These are phyloP conservation scores for Phialophora expanda DNA, from an alignment of 2,329 filamentous ascomycete genomes.

Conservation along the genomic window DNA sequence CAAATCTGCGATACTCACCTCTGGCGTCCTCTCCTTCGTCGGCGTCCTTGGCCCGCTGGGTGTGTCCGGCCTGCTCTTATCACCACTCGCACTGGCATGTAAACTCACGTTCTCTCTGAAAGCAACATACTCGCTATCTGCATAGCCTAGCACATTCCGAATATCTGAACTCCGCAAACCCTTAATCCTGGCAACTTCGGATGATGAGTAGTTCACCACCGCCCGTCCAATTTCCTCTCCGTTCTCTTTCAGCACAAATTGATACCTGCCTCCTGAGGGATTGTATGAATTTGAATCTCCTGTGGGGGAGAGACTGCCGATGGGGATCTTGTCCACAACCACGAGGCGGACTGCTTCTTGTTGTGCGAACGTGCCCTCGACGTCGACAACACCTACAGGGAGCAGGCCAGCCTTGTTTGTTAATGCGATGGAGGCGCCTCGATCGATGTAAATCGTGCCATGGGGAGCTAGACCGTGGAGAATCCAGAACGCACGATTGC, in stretches of 20 bases:
- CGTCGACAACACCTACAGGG: constrained; percentile 86
- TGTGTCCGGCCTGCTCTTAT: constrained; percentile 36
- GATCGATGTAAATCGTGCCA: constrained; percentile 89
- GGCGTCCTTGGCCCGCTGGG: constrained; percentile 32
- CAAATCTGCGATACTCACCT: constrained; percentile 35
- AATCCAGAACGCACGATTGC: constrained; percentile 96
- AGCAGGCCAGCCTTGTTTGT: constrained; percentile 83
- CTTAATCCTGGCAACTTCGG: constrained; percentile 82
- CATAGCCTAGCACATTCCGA: constrained; percentile 78
- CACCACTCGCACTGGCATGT: constrained; percentile 13
- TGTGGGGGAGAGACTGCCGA: constrained; percentile 45
- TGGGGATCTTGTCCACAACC: constrained; percentile 68
- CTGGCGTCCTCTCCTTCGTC: constrained; percentile 31
- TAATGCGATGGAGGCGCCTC: constrained; percentile 82
- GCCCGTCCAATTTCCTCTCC: constrained; percentile 81
- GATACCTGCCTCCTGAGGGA: constrained; percentile 7
- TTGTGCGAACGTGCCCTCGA: constrained; percentile 85
- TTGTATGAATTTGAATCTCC: constrained; percentile 26
- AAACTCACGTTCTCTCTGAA: constrained; percentile 86
- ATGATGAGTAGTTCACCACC: constrained; percentile 88
- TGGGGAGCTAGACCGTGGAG: constrained; percentile 89
- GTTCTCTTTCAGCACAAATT: constrained; percentile 46
- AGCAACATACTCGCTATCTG: constrained; percentile 92
- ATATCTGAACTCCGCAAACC: constrained; percentile 85
- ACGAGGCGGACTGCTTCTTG: constrained; percentile 89